A percentile compares a stretch with the other conserved stretches of the same genome.
phyloP scores from a whole-genome alignment of 371 early-diverging fungal species.

The Mucor indicus region DNA sequence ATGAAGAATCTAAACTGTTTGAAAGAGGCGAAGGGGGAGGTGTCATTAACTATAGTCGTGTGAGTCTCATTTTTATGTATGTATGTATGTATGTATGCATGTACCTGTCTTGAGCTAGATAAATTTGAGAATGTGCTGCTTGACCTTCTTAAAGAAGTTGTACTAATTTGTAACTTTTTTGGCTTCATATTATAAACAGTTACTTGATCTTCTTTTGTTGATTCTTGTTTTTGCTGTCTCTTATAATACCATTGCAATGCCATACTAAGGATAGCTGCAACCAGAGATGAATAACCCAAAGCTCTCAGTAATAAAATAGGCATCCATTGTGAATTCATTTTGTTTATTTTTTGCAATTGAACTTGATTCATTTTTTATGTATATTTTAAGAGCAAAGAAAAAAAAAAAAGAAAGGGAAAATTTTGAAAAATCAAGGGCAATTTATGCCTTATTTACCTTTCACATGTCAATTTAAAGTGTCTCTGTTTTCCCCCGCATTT shows the following conservation, averaged over 20 bases:
- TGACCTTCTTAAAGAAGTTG: constrained; percentile 3
- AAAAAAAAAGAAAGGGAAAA: not conserved
- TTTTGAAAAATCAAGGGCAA: not conserved
- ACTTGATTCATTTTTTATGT: no score
- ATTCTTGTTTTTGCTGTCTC: not conserved
- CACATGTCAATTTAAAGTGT: constrained; percentile 12
- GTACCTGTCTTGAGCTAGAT: constrained; percentile 1
- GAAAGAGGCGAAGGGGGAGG: constrained; percentile 15
- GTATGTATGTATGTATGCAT: not conserved
- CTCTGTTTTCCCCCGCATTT: constrained; percentile 9
- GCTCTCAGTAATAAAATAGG: constrained; percentile 2
- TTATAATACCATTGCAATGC: constrained; percentile 16
- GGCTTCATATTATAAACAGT: constrained; percentile 1
- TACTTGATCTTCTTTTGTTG: constrained; percentile 1
- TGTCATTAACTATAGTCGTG: no score
- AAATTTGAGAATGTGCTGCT: constrained; percentile 11
- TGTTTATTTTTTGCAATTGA: constrained; percentile 1
- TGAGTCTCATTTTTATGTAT: no score
- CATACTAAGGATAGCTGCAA: constrained; percentile 14
- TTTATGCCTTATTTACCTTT: constrained; percentile 2
- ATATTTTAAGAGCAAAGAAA: not conserved
- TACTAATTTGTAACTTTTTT: constrained; percentile 2
- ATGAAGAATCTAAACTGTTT: no score
- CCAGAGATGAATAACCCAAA: constrained; percentile 19
- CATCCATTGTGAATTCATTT: constrained; percentile 3